phyloP scores from a whole-genome alignment of 2,329 filamentous ascomycete species.

The Pestalotiopsis sp. region DNA sequence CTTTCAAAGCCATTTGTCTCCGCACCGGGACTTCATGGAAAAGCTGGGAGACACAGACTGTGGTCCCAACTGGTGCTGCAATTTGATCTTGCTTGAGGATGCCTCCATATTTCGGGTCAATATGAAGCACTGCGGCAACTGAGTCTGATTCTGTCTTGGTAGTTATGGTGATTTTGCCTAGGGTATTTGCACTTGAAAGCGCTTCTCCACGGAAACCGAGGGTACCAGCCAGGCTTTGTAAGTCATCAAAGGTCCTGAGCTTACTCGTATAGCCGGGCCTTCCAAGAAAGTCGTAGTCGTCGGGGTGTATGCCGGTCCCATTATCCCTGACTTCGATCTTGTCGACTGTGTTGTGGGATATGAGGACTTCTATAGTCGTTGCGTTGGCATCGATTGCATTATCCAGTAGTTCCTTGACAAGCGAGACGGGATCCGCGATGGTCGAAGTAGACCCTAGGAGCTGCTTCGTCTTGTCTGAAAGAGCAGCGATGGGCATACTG shows the following conservation, averaged over 20 bases:
- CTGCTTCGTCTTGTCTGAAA: constrained; percentile 52
- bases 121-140: constrained; percentile 53
- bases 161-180: constrained; percentile 63
- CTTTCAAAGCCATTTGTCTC: constrained; percentile 58
- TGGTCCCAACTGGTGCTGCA: constrained; percentile 69
- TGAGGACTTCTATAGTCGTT: constrained; percentile 64
- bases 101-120: constrained; percentile 45
- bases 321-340: constrained; percentile 73
- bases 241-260: constrained; percentile 64
- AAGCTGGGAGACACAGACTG: constrained; percentile 61
- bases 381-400: constrained; percentile 76
- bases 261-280: constrained; percentile 75
- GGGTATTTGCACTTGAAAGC: constrained; percentile 64
- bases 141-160: constrained; percentile 65
- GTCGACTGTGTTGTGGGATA: constrained; percentile 69
- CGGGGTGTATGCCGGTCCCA: constrained; percentile 67
- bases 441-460: constrained; percentile 64
- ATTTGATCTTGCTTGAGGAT: constrained; percentile 36
- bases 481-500: constrained; percentile 51
- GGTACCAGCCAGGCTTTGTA: constrained; percentile 56
- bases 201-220: constrained; percentile 81
- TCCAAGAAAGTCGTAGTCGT: constrained; percentile 66
- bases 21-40: constrained; percentile 67
- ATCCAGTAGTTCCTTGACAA: constrained; percentile 78
- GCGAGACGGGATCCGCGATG: constrained; percentile 59